These are phyloP conservation scores for Mimosa pudica DNA, from an alignment of 306 rosid genomes.

Conservation along the genomic window DNA sequence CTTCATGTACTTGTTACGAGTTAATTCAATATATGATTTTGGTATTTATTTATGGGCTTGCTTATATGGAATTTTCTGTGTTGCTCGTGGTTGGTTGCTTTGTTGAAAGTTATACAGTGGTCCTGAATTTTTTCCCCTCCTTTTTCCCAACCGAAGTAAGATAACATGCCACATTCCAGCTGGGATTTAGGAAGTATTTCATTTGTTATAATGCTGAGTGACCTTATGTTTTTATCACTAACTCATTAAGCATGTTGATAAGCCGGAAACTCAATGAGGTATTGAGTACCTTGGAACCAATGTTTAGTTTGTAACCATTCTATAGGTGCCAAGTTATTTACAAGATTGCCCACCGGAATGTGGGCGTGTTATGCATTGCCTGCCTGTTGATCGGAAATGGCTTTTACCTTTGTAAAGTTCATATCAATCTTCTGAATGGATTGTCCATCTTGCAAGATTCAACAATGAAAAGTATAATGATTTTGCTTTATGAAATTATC, in stretches of 20 bases:
- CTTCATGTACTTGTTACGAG: background rate
- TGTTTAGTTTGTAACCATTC: constrained; percentile 20
- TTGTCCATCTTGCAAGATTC: background rate
- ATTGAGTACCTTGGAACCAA: background rate
- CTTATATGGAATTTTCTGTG: constrained; percentile 16
- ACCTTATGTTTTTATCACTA: background rate
- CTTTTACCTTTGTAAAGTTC: background rate
- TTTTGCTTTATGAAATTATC: constrained; percentile 18
- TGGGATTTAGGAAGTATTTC: background rate
- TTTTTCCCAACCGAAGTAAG: background rate
- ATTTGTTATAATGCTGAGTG: background rate
- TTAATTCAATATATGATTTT: background rate
- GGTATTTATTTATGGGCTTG: background rate
- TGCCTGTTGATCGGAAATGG: background rate
- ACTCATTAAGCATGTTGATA: background rate
- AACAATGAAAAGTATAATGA: background rate
- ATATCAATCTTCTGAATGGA: background rate
- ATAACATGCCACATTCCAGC: background rate
- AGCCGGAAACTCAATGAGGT: constrained; percentile 15
- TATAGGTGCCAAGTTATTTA: background rate
- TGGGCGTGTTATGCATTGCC: background rate
- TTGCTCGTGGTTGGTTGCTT: background rate
- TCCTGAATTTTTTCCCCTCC: background rate
- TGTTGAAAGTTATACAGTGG: background rate
- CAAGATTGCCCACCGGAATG: background rate